Percentiles rank a stretch among this genome's conserved stretches.
Evolutionary conservation across 805 yeast genomes (phyloP).

Genomic region (Wickerhamiella dianesei): DNA sequence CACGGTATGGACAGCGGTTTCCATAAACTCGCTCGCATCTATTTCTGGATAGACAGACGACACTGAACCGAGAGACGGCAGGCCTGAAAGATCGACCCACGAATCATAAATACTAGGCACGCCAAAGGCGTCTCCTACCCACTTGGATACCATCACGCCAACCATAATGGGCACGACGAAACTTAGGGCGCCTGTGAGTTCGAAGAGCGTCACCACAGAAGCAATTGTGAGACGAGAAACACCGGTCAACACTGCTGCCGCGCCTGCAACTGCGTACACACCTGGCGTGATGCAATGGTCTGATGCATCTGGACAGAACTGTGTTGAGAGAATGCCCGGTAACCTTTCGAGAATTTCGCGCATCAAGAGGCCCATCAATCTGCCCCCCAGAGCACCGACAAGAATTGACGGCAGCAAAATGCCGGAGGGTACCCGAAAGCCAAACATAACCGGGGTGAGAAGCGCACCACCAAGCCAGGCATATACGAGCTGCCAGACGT

Average conservation of each 20-base stretch:
- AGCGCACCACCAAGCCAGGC: conserved; percentile 40
- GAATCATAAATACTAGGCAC: conserved; percentile 30
- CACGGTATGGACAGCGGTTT: not conserved
- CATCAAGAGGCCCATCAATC: conserved; percentile 67
- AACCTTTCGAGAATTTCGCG: conserved; percentile 48
- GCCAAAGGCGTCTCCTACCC: conserved; percentile 51
- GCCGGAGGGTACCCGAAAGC: conserved; percentile 80
- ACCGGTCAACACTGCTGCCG: conserved; percentile 71
- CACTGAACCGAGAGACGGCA: conserved; percentile 9
- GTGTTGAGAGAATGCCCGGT: conserved; percentile 14
- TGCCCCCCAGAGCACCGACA: conserved; percentile 87
- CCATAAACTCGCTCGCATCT: conserved; percentile 10
- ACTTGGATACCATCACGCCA: conserved; percentile 61
- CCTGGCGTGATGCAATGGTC: conserved; percentile 63
- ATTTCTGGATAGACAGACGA: conserved; percentile 10
- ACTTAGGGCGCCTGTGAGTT: conserved; percentile 72
- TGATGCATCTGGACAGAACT: conserved; percentile 29
- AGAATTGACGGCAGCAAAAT: conserved; percentile 96
- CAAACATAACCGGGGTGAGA: conserved; percentile 56
- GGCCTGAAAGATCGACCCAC: conserved; percentile 4
- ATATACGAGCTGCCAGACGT: conserved; percentile 24
- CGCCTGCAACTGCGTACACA: conserved; percentile 79
- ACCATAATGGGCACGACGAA: conserved; percentile 79
- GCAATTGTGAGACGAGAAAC: conserved; percentile 68
- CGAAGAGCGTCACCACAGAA: conserved; percentile 68